phyloP scores from a whole-genome alignment of 176 grass and related monocot species.

The Lolium perenne region DNA sequence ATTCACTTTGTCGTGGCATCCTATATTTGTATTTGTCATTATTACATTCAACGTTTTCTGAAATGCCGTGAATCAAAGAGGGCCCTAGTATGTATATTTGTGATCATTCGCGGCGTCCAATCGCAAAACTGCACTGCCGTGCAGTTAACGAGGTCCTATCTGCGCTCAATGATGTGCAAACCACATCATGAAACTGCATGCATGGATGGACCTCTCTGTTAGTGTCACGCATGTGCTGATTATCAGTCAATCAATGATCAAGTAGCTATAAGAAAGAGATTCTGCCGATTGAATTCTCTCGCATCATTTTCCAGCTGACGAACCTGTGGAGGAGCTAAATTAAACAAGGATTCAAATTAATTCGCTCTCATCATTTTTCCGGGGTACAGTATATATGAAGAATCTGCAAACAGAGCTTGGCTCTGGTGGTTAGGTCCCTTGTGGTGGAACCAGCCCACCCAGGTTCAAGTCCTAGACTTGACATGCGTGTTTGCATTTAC shows the following conservation, averaged over 20 bases:
- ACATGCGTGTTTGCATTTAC: too few relatives aligned
- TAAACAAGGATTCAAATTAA: background rate
- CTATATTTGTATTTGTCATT: background rate
- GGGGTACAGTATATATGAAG: background rate
- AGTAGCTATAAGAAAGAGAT: background rate
- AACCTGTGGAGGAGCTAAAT: background rate
- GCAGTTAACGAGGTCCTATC: background rate
- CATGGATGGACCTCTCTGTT: background rate
- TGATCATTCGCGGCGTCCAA: slow-evolving; percentile 1
- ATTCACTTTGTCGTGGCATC: background rate
- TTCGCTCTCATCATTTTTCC: too few relatives aligned
- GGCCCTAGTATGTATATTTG: background rate
- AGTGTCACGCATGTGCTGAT: background rate
- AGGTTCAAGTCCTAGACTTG: too few relatives aligned
- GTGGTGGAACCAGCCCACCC: too few relatives aligned
- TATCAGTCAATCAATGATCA: background rate
- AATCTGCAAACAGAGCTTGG: too few relatives aligned
- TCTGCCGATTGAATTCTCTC: background rate
- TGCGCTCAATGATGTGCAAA: background rate
- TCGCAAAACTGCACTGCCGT: background rate
- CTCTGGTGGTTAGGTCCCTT: too few relatives aligned
- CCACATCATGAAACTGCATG: background rate
- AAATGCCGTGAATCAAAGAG: background rate
- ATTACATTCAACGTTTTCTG: background rate
- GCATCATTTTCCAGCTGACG: background rate